A percentile compares a stretch with the other conserved stretches of the same genome.
Conservation (phyloP, 495 filamentous ascomycete species). For the Tuber borchii region DNA sequence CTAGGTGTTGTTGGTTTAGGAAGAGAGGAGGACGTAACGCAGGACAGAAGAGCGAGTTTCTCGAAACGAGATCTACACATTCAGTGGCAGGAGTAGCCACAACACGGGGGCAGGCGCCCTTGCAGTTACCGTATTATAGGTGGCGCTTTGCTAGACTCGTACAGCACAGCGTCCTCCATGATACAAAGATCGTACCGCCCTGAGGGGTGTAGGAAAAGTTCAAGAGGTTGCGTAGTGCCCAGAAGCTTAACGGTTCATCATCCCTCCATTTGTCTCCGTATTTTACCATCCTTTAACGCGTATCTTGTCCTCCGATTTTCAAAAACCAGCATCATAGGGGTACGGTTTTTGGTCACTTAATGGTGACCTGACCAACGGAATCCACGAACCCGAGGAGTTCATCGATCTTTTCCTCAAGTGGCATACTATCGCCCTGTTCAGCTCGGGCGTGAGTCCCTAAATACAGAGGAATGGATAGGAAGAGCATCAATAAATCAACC, state of each 20-base stretch:
- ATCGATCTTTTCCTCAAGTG: background rate
- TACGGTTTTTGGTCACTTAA: background rate
- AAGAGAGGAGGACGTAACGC: background rate
- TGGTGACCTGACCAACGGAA: background rate
- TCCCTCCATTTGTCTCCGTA: background rate
- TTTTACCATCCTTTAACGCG: background rate
- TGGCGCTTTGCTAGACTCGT: background rate
- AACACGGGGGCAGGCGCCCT: background rate
- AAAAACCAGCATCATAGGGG: background rate
- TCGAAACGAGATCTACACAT: background rate
- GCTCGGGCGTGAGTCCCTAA: background rate
- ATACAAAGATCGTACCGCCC: background rate
- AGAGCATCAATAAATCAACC: background rate
- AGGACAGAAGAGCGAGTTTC: constrained; percentile 6
- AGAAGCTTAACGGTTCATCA: background rate
- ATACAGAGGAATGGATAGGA: background rate
- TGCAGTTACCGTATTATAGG: background rate
- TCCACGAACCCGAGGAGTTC: background rate
- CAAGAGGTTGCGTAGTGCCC: background rate
- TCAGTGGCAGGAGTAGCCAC: background rate
- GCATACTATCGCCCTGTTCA: background rate
- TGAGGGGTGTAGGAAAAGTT: background rate
- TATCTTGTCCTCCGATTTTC: background rate
- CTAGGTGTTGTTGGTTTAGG: background rate
- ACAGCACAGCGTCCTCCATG: background rate